A percentile compares a stretch with the other conserved stretches of the same genome.
These are phyloP conservation scores for Verticillium nonalfalfae DNA, from an alignment of 2,329 filamentous ascomycete genomes.

Conservation along the genomic window DNA sequence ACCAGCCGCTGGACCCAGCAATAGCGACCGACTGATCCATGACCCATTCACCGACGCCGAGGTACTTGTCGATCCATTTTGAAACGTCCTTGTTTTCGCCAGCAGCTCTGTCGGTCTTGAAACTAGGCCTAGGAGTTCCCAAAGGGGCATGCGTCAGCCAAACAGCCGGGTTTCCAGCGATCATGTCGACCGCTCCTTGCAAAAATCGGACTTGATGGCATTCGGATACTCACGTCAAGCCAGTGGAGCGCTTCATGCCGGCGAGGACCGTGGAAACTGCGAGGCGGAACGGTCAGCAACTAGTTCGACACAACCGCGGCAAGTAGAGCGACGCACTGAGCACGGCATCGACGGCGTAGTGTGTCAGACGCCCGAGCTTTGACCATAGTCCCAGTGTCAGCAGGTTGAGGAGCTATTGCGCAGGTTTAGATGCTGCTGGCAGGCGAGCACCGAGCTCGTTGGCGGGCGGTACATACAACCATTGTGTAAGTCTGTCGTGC, in stretches of 20 bases:
- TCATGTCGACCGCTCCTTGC: neutral
- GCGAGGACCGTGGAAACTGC: conserved; percentile 92
- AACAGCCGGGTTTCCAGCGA: neutral
- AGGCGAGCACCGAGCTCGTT: neutral
- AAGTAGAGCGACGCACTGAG: conserved; percentile 55
- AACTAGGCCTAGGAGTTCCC: conserved; percentile 58
- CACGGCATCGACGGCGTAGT: conserved; percentile 95
- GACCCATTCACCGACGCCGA: conserved; percentile 92
- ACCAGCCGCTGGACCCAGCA: conserved; percentile 81
- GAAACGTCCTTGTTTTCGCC: conserved; percentile 75
- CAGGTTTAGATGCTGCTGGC: conserved; percentile 33
- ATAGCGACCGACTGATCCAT: conserved; percentile 97
- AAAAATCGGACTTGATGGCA: neutral
- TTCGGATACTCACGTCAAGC: conserved; percentile 80
- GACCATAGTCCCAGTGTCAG: conserved; percentile 62
- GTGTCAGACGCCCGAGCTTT: conserved; percentile 87
- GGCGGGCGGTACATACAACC: neutral
- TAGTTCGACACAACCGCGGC: neutral
- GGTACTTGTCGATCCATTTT: conserved; percentile 88
- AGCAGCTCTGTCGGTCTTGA: conserved; percentile 79
- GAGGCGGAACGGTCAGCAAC: neutral
- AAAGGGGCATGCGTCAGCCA: conserved; percentile 37
- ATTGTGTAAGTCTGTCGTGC: neutral
- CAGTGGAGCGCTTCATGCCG: conserved; percentile 94
- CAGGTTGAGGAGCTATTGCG: conserved; percentile 54